Evolutionary conservation across 768 basidiomycete species (phyloP).

Genomic region (Lepiota brunneoincarnata): DNA sequence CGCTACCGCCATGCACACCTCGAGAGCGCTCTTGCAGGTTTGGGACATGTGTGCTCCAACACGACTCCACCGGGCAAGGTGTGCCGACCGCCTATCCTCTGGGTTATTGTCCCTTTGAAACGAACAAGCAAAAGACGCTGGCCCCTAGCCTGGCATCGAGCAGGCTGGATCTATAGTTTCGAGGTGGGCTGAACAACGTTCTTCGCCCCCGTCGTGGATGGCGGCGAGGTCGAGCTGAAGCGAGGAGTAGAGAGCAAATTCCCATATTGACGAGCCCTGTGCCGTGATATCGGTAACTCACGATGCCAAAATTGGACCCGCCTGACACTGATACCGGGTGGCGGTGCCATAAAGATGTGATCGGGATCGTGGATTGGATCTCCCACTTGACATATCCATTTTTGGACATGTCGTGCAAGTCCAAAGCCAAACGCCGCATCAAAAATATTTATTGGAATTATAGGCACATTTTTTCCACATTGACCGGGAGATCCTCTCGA

Average conservation of each 20-base stretch:
- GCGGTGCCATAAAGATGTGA: slow-evolving; percentile 14
- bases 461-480: slow-evolving; percentile 1
- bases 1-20: too few species aligned
- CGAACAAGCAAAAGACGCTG: background rate
- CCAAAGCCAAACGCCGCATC: slow-evolving; percentile 30
- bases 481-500: slow-evolving; percentile 20
- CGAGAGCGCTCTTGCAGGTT: too few species aligned
- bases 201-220: background rate
- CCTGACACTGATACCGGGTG: slow-evolving; percentile 17
- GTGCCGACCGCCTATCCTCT: background rate
- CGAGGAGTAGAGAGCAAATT: slow-evolving; percentile 1
- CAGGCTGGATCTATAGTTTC: slow-evolving; percentile 6
- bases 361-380: slow-evolving; percentile 19
- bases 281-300: slow-evolving; percentile 18
- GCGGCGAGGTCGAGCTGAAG: background rate
- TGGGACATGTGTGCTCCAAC: background rate
- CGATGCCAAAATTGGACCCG: slow-evolving; percentile 21
- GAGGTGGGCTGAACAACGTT: slow-evolving; percentile 2
- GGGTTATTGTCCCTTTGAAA: too few species aligned
- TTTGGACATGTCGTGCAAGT: slow-evolving; percentile 10
- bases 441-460: too few species aligned
- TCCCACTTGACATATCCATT: slow-evolving; percentile 5
- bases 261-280: slow-evolving; percentile 1
- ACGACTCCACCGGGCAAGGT: slow-evolving; percentile 1
- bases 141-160: background rate